Conservation (phyloP, 2,329 filamentous ascomycete genomes). For the Raffaelea ambrosiae region DNA sequence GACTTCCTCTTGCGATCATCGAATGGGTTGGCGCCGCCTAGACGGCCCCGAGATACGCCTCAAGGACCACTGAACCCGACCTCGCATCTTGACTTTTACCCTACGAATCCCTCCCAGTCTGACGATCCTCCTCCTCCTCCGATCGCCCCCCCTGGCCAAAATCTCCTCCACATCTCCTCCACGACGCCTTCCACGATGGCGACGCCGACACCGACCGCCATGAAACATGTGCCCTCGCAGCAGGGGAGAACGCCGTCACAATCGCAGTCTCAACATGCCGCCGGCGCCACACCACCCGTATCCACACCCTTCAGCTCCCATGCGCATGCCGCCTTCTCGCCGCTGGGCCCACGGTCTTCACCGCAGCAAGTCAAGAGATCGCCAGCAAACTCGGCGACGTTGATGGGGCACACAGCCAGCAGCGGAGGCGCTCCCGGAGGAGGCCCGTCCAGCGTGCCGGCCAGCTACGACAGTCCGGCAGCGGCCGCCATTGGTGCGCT, state of each 20-base stretch:
- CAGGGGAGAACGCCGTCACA: constrained; percentile 35
- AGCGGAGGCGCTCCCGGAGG: constrained; percentile 6
- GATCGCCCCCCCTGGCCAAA: too few species aligned
- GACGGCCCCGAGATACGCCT: too few species aligned
- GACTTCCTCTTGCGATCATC: too few species aligned
- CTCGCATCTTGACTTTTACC: too few species aligned
- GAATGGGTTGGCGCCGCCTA: too few species aligned
- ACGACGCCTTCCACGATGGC: background rate
- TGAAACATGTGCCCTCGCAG: constrained; percentile 40
- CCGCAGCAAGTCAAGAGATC: constrained; percentile 59
- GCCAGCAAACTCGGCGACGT: constrained; percentile 41
- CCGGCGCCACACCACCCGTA: constrained; percentile 54
- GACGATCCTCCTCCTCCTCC: too few species aligned
- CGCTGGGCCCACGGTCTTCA: constrained; percentile 48
- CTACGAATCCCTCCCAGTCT: too few species aligned
- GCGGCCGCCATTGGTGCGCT: constrained; percentile 52
- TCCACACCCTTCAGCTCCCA: constrained; percentile 56
- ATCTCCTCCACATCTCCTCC: background rate
- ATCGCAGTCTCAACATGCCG: constrained; percentile 34
- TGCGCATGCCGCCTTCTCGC: constrained; percentile 48
- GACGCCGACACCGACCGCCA: constrained; percentile 45
- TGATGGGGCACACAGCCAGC: constrained; percentile 35
- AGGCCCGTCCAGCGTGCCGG: constrained; percentile 23
- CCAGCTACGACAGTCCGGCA: constrained; percentile 58
- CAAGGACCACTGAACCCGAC: too few species aligned